Conservation (phyloP, 2,329 filamentous ascomycete species). For the Thelonectria blattea region DNA sequence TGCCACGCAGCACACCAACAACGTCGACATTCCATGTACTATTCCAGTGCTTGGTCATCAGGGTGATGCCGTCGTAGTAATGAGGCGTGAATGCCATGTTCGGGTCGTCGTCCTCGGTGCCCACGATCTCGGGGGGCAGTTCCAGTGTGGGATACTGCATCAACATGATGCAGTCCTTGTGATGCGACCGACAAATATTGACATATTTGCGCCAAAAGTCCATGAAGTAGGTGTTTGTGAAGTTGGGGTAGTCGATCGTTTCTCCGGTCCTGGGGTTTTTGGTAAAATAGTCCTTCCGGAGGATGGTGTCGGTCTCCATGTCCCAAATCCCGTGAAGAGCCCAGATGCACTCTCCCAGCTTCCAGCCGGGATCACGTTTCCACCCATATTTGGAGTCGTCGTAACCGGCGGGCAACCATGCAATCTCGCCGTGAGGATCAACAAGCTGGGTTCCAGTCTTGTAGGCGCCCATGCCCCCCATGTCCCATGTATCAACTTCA, state of each 20-base stretch:
- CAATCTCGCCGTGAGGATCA: constrained; percentile 83
- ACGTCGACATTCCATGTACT: constrained; percentile 97
- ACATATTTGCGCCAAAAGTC: constrained; percentile 79
- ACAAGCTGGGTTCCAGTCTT: constrained; percentile 84
- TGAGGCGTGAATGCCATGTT: constrained; percentile 93
- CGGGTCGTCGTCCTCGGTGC: constrained; percentile 84
- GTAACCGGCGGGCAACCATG: constrained; percentile 83
- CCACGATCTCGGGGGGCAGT: constrained; percentile 86
- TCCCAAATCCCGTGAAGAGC: constrained; percentile 98
- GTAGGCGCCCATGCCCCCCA: constrained; percentile 90
- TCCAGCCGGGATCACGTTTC: constrained; percentile 87
- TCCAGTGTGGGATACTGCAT: constrained; percentile 93
- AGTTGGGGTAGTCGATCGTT: constrained; percentile 78
- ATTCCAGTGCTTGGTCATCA: constrained; percentile 99
- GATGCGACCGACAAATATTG: constrained; percentile 74
- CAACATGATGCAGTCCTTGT: constrained; percentile 83
- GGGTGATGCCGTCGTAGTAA: constrained; percentile 94
- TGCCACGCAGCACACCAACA: constrained; percentile 86
- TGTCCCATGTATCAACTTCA: constrained; percentile 91
- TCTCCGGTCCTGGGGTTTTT: constrained; percentile 78
- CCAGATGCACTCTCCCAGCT: constrained; percentile 93
- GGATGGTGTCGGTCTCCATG: constrained; percentile 73
- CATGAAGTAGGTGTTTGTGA: constrained; percentile 93
- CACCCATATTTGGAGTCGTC: constrained; percentile 90
- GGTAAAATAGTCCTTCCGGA: constrained; percentile 87